A percentile compares a stretch with the other conserved stretches of the same genome.
phyloP scores from a whole-genome alignment of 768 basidiomycete genomes.

The Rhizopogon roseolus region DNA sequence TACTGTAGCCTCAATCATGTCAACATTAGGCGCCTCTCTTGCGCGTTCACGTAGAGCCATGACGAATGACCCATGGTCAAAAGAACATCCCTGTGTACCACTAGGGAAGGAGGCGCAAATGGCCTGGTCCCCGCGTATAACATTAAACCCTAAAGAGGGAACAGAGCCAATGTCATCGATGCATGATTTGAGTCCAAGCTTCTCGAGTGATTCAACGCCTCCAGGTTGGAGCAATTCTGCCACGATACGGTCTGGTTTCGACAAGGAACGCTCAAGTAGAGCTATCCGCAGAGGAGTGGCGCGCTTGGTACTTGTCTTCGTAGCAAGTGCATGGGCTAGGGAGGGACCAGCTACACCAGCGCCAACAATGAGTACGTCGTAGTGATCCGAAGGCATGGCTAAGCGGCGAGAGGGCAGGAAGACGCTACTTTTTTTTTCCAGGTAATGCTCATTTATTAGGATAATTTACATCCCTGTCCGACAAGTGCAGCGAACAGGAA shows the following conservation, averaged over 20 bases:
- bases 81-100: constrained; percentile 61
- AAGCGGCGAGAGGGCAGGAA: too few relatives aligned
- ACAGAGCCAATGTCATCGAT: constrained; percentile 83
- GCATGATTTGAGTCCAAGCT: constrained; percentile 66
- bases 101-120: constrained; percentile 83
- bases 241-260: constrained; percentile 88
- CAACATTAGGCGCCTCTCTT: constrained; percentile 50
- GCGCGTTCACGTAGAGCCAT: constrained; percentile 66
- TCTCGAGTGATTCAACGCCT: constrained; percentile 62
- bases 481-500: too few relatives aligned
- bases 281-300: constrained; percentile 60
- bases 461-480: too few relatives aligned
- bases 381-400: constrained; percentile 25
- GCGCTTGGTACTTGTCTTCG: constrained; percentile 32
- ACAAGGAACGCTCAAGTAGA: constrained; percentile 82
- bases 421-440: too few relatives aligned
- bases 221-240: constrained; percentile 93
- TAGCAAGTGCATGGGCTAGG: constrained; percentile 74
- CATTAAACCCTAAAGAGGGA: constrained; percentile 74
- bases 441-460: too few relatives aligned
- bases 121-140: constrained; percentile 48
- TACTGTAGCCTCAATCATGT: constrained; percentile 75
- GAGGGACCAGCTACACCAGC: constrained; percentile 82
- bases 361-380: constrained; percentile 82
- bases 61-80: constrained; percentile 88